Base-by-base conservation (phyloP, 169 alveolate species). In the Plasmodium relictum region DNA sequence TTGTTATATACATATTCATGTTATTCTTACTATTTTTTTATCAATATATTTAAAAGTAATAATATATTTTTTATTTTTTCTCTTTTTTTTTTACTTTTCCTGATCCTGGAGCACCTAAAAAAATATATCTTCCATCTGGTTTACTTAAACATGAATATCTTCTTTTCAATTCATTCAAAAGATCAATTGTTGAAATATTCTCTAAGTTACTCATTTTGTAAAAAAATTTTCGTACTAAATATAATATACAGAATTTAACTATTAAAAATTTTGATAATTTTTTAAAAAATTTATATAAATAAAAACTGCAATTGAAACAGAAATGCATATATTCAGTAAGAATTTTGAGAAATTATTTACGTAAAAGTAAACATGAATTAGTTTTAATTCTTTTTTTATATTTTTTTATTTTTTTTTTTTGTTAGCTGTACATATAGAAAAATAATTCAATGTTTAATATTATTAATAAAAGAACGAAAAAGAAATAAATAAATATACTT, bases 51-150 rank as follows among this genome's bases (percentile, higher is more conserved):
- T 10, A 52, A 3, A 52, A 4, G 20, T 52, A 8, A 8, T n/a
- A n/a, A 9, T 52, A 48, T 20, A 18, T 69, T 42, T 69, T 16
- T 22, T 42, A 41, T 39, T 73, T 8, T 76, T 59, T 37, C 44
- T 18, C 20, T n/a, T 16, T 48, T 37, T 5, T 20, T 87, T 74
- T n/a, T 62, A 94, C 96, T 93, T 94, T 94, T 50, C 96, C 96
- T n/a, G 96, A 92, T 39, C 96, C 96, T 16, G 96, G 96, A 31
- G 96, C 93, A 6, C 96, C 96, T 73, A 94, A 62, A 65, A 94
- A 78, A 2, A 94, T 74, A 92, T 88, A 94, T 66, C 93, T 68
- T 10, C 96, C 96, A 54, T 88, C 88, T 41, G 96, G 96, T 59
- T 94, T 94, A 37, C 94, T 92, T 48, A 94, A 89, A 73, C 96